Base-by-base conservation (phyloP, 1,139 yeast species). In the Pichia sp. region DNA sequence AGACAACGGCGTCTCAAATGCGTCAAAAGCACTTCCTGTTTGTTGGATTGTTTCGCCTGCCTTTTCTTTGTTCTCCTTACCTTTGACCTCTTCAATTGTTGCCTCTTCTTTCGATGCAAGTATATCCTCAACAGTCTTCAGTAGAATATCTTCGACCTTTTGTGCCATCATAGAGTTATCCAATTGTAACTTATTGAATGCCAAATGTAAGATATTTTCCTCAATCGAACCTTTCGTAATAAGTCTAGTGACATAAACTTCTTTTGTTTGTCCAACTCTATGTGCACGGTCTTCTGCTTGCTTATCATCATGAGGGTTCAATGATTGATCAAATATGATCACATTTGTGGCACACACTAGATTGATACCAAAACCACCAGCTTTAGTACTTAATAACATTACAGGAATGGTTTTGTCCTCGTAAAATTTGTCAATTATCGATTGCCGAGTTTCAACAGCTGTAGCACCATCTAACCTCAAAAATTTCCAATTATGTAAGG, bases 211-310 rank as follows among this genome's bases (percentile, higher is more conserved):
- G 67, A 93, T 93, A 63, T 87, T 90, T 69, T 93, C 97, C 64
- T 93, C 99, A 45, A 95, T 86, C 1, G 97, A 84, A 54, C 82
- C 77, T 61, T 77, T 78, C 10, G 87, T 80, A 63, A 95, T 89
- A 62, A 95, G 78, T 64, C 98, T 78, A 67, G 92, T 92, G 16
- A 95, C 99, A 70, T 90, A 90, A 48, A 95, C 99, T 42, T 93
- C 97, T 69, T 92, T 93, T 75, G 90, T 90, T 72, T 95, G 99
- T 4, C 99, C 99, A 62, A 95, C 82, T 70, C 99, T 81, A 70
- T 93, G 99, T 0, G 99, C 97, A 67, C 99, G 80, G 70, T 93
- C 99, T 69, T 95, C 99, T 0, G 99, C 99, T 73, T 93, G 99
- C 67, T 87, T 87, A 68, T 93, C 99, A 69, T 93, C 99, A 69